phyloP scores from a whole-genome alignment of 345 rosid genomes.

The Geranium brycei region DNA sequence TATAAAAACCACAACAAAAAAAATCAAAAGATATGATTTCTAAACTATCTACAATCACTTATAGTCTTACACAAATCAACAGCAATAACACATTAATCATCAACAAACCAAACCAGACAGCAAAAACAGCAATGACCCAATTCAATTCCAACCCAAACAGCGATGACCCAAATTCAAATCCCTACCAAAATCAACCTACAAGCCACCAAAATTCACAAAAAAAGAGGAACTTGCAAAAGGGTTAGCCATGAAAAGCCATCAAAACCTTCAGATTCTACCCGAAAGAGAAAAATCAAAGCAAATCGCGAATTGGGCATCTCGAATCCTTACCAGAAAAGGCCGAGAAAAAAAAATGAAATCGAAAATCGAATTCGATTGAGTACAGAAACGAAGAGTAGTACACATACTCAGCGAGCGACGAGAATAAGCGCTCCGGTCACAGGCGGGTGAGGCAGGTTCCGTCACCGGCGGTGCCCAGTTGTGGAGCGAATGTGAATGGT shows the following conservation, averaged over 20 bases:
- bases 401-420: neutral
- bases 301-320: constrained; percentile 5
- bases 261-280: constrained; percentile 7
- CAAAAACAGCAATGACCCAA: neutral
- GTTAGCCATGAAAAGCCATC: neutral
- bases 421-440: neutral
- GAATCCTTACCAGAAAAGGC: constrained; percentile 23
- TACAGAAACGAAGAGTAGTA: neutral
- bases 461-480: constrained; percentile 23
- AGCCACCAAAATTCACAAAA: constrained; percentile 4
- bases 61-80: too few relatives aligned
- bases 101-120: too few relatives aligned
- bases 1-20: too few relatives aligned
- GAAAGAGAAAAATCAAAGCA: constrained; percentile 4
- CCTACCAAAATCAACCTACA: neutral
- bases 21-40: constrained; percentile 1
- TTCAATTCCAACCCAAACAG: constrained; percentile 3
- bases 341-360: constrained; percentile 1
- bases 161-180: constrained; percentile 2
- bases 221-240: neutral
- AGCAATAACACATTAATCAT: too few relatives aligned
- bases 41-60: too few relatives aligned
- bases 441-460: constrained; percentile 8
- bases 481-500: constrained; percentile 12
- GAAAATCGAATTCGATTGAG: constrained; percentile 11